Base-by-base conservation (phyloP, 345 rosid species). In the Eucalyptus brandiana region DNA sequence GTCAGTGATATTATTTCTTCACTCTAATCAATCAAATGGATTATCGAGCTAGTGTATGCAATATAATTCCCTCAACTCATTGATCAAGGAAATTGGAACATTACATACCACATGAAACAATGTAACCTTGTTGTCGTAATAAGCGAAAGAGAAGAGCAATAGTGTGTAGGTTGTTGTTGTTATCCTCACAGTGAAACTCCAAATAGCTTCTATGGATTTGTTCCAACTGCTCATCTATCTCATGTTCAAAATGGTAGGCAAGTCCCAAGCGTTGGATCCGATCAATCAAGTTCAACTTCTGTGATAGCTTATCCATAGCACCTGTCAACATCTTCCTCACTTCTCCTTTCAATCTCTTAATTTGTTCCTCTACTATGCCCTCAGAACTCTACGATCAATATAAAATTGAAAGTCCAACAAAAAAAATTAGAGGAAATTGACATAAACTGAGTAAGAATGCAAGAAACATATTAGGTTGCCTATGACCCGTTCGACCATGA, bases 71-170 rank as follows among this genome's bases (percentile, higher is more conserved):
- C 11, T 28, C 2, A 8, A 67, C 15, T 8, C 13, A 47, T 87
- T 11, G 6, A 50, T 16, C 30, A 65, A 12, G 9, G 14, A 28
- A 19, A 24, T 53, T 32, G 45, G 12, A 65, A 76, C 24, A 12
- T 26, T 8, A 83, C 87, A 76, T 89, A 93, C 92, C 91, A 18
- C 86, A 80, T 12, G 90, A 87, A 86, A 83, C 69, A 44, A 16
- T 28, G 5, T 86, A 80, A 34, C 92, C 93, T 21, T 91, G 89
- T 45, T 92, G 91, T n/a, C 93, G 90, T 18, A 92, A 90, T 11
- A 92, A 83, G 17, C 94, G 89, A 53, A 92, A 92, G 19, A 45
- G 87, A 44, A 92, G 90, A 15, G 93, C 80, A 47, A 81, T 42
- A 3, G 47, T 50, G 48, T 86, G 67, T 5, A 93, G 92, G 50